These are phyloP conservation scores for Xenosphaeropsis pyriputrescens DNA, from an alignment of 2,329 filamentous ascomycete species.

Conservation along the genomic window DNA sequence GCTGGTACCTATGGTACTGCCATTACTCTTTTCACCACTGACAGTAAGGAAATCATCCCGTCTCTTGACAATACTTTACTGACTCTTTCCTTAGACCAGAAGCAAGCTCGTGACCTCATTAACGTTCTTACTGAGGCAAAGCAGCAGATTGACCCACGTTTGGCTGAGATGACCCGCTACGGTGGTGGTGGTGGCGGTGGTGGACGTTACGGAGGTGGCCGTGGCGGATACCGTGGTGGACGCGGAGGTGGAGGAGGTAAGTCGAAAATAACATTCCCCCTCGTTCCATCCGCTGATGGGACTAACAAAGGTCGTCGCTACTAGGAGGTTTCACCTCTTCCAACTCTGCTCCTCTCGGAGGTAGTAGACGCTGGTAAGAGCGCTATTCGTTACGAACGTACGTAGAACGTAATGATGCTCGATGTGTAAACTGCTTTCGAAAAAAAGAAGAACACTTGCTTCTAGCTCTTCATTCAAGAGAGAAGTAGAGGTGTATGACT, in stretches of 20 bases:
- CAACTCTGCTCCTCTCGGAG: conserved; percentile 41
- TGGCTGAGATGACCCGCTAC: conserved; percentile 91
- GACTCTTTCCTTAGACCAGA: conserved; percentile 45
- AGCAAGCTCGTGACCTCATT: conserved; percentile 94
- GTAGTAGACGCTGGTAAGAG: conserved; percentile 39
- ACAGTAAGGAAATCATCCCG: conserved; percentile 56
- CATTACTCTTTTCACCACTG: conserved; percentile 97
- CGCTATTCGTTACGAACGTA: background rate
- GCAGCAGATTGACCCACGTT: conserved; percentile 92
- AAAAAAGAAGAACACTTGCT: too few relatives aligned
- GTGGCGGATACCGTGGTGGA: conserved; percentile 40
- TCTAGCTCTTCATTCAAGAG: too few relatives aligned
- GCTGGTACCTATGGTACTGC: conserved; percentile 90
- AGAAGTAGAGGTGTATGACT: too few relatives aligned
- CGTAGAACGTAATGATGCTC: too few relatives aligned
- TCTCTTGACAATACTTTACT: conserved; percentile 7
- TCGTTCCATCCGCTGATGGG: conserved; percentile 19
- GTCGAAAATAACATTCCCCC: conserved; percentile 9
- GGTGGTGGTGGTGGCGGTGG: conserved; percentile 69
- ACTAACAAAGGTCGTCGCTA: conserved; percentile 20
- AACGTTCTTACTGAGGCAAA: conserved; percentile 88
- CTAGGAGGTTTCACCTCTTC: conserved; percentile 37
- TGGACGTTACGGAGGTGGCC: conserved; percentile 47
- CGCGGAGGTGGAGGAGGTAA: conserved; percentile 30
- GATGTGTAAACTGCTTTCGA: too few relatives aligned